Conservation (phyloP, 2,329 filamentous ascomycete genomes). For the Colletotrichum cuscutae region DNA sequence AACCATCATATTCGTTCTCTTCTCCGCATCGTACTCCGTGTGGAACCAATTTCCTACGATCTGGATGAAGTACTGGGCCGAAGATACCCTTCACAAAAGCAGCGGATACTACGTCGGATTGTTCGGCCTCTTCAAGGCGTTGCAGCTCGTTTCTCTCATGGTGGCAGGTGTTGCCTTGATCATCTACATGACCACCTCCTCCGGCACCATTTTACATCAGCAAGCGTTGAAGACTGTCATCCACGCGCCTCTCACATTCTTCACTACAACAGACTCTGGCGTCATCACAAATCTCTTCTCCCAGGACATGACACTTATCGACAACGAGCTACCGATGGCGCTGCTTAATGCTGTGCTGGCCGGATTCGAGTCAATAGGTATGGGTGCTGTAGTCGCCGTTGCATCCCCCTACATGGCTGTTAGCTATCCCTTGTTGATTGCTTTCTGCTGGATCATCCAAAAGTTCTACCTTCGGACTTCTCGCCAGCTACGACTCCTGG, state of each 20-base stretch:
- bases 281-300: slow-evolving; percentile 51
- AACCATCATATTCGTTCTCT: not conserved
- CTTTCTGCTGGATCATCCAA: slow-evolving; percentile 58
- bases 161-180: slow-evolving; percentile 35
- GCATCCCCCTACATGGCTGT: slow-evolving; percentile 53
- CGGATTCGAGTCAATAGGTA: slow-evolving; percentile 43
- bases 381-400: slow-evolving; percentile 54
- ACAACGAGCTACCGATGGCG: slow-evolving; percentile 44
- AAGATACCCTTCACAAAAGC: slow-evolving; percentile 33
- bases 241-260: slow-evolving; percentile 49
- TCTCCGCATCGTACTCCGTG: slow-evolving; percentile 24
- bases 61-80: slow-evolving; percentile 47
- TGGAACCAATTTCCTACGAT: slow-evolving; percentile 39
- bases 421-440: slow-evolving; percentile 55
- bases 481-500: slow-evolving; percentile 64
- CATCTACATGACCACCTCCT: slow-evolving; percentile 37
- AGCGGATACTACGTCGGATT: slow-evolving; percentile 36
- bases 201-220: slow-evolving; percentile 39
- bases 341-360: slow-evolving; percentile 39
- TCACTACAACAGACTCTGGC: slow-evolving; percentile 48
- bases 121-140: slow-evolving; percentile 34
- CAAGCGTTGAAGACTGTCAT: slow-evolving; percentile 38
- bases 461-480: slow-evolving; percentile 67
- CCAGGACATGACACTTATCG: slow-evolving; percentile 50
- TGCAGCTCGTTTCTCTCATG: slow-evolving; percentile 34